phyloP scores from a whole-genome alignment of 1,139 yeast genomes.

The Blastobotrys malaysiensis region DNA sequence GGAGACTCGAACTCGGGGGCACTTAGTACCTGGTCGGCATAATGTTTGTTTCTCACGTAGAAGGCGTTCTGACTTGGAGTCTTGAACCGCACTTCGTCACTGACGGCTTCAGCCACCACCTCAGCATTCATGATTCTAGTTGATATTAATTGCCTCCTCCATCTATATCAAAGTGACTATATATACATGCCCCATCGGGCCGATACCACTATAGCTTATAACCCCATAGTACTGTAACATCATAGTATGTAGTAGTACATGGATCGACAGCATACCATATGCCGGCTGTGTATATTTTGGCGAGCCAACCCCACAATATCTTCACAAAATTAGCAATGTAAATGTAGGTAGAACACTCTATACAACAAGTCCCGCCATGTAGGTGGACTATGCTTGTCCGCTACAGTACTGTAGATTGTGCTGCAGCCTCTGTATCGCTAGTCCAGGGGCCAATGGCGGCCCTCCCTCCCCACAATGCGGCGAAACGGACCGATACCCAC shows the following conservation, averaged over 20 bases:
- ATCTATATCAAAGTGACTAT: no score
- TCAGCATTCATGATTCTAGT: not conserved
- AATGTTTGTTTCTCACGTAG: conserved; percentile 9
- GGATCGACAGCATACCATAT: not conserved
- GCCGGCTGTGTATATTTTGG: not conserved
- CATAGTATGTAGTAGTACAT: not conserved
- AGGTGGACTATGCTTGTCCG: no score
- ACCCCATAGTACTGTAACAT: no score
- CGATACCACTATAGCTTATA: not conserved
- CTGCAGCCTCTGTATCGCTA: no score
- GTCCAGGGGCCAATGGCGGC: no score
- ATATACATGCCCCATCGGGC: not conserved
- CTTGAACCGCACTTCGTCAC: conserved; percentile 8
- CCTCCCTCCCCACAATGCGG: not conserved
- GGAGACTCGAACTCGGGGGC: conserved; percentile 5
- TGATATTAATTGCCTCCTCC: not conserved
- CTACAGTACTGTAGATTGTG: no score
- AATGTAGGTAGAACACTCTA: no score
- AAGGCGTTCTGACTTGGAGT: conserved; percentile 7
- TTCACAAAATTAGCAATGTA: no score
- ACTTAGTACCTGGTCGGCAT: conserved; percentile 1
- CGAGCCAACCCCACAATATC: not conserved
- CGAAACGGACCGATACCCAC: not conserved
- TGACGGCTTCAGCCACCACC: not conserved
- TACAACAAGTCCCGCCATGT: no score